Conservation (phyloP, 73 alveolate species). For the Tetrahymena thermophila region DNA sequence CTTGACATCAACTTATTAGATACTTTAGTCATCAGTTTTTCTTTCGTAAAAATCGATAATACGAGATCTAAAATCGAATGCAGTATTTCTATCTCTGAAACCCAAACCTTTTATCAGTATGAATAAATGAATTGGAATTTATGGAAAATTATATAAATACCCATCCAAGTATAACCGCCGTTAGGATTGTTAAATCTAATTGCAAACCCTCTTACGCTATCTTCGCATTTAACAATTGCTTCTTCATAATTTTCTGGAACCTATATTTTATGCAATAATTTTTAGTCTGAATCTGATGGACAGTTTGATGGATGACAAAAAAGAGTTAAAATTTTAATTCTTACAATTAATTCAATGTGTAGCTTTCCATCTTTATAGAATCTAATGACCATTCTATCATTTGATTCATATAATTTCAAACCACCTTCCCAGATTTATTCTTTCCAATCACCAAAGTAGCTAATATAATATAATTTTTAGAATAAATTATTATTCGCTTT, state of each 20-base stretch:
- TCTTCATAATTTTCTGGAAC: neutral
- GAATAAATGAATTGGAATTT: neutral
- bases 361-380: neutral
- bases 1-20: neutral
- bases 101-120: neutral
- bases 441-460: neutral
- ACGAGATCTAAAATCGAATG: slow-evolving; percentile 2
- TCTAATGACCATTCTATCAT: neutral
- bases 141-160: neutral
- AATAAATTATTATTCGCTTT: neutral
- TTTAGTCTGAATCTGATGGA: no score
- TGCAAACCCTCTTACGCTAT: neutral
- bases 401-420: neutral
- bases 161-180: neutral
- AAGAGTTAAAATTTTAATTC: neutral
- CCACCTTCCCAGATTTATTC: neutral
- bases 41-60: neutral
- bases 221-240: neutral
- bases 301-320: no score
- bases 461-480: neutral
- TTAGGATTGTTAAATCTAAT: neutral
- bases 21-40: neutral
- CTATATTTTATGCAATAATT: neutral
- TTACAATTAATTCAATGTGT: neutral
- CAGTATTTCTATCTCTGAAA: neutral